Base-by-base conservation (phyloP, 2,329 filamentous ascomycete genomes). In the Colletotrichum tanaceti region DNA sequence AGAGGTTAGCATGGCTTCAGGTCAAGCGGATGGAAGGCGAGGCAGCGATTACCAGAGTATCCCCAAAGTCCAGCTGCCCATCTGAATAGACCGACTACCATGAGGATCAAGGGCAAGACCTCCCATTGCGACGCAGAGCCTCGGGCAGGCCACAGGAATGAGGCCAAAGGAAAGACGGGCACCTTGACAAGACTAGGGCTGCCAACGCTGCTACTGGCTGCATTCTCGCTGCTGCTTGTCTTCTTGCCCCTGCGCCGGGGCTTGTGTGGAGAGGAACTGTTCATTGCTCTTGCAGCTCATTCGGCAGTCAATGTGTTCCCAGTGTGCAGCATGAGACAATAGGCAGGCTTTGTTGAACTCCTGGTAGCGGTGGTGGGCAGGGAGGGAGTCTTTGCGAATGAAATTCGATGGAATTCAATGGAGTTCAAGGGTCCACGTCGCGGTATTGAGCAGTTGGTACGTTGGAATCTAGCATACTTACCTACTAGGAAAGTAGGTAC, bases 1-100 rank as follows among this genome's bases (percentile, higher is more conserved):
- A 71, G 70, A 58, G 20, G 62, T 72, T n/a, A 65, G 49, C 41
- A 47, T 43, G 28, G 43, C 16, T 61, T 28, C 35, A 54, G 32
- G 13, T 14, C 14, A 22, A n/a, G 47, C 32, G n/a, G 24, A 38
- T 13, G 18, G 16, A 53, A 35, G 32, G 32, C 32, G 32, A 1
- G 13, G 14, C 46, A 10, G 43, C 65, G 74, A 82, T 62, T 79
- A 94, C 93, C 96, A 74, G 96, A 99, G 79, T 98, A 98, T 66
- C 93, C 93, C 93, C 96, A 98, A 50, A 98, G 84, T 35, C 94
- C 92, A 55, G 93, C 92, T 39, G 93, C 91, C 96, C 96, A 98
- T 74, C 96, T 87, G 77, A 98, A 98, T 54, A 99, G 86, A 22
- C 94, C 94, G n/a, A 89, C 93, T 1, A 86, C 88, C 91, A 98